phyloP scores from a whole-genome alignment of 257 asterid species.

The Solanum bulbocastanum region DNA sequence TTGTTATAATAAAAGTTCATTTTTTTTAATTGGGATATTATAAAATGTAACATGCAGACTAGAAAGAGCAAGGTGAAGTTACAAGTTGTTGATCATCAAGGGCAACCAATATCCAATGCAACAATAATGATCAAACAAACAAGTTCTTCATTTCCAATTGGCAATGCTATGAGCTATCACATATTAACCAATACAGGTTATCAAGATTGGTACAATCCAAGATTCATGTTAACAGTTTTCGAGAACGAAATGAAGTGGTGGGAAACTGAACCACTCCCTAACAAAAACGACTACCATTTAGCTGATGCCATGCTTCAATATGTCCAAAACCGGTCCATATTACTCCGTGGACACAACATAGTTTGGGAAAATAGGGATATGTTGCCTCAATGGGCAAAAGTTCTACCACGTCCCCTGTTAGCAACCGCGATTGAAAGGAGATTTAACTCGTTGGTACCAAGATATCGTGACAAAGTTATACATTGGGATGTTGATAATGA shows the following conservation, averaged over 20 bases:
- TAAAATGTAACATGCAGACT: slow-evolving; percentile 10
- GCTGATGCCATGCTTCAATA: slow-evolving; percentile 15
- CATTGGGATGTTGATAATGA: slow-evolving; percentile 38
- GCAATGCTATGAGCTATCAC: slow-evolving; percentile 36
- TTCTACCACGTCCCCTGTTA: not conserved
- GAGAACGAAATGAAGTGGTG: slow-evolving; percentile 21
- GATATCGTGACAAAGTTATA: slow-evolving; percentile 11
- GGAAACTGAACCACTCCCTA: not conserved
- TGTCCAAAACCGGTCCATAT: not conserved
- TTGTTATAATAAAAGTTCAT: not conserved
- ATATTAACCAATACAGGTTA: slow-evolving; percentile 22
- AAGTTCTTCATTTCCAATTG: slow-evolving; percentile 22
- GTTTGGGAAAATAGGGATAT: slow-evolving; percentile 6
- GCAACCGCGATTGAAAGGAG: not conserved
- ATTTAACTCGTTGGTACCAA: not conserved
- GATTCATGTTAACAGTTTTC: slow-evolving; percentile 18
- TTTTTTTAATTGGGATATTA: not conserved
- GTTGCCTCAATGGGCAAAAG: slow-evolving; percentile 1
- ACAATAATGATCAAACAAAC: slow-evolving; percentile 22
- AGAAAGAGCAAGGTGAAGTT: slow-evolving; percentile 30
- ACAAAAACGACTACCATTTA: not conserved
- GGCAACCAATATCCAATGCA: slow-evolving; percentile 25
- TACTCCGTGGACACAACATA: slow-evolving; percentile 24
- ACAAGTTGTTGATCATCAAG: slow-evolving; percentile 20
- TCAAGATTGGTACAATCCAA: slow-evolving; percentile 28